These are phyloP conservation scores for Talaromyces sp. DNA, from an alignment of 2,329 filamentous ascomycete genomes.

Conservation along the genomic window DNA sequence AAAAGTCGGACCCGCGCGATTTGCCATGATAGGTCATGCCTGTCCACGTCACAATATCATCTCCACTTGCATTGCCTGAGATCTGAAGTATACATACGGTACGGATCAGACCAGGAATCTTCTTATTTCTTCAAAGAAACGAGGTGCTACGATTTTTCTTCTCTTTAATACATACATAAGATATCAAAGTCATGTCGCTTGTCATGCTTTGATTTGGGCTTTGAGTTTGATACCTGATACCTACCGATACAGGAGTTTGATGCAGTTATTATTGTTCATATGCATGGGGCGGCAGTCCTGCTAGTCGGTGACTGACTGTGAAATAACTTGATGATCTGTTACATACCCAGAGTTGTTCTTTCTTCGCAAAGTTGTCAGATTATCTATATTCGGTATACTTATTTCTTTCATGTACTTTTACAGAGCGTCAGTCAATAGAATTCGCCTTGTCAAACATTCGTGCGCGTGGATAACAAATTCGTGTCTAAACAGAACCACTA, in stretches of 20 bases:
- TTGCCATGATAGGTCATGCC: not conserved
- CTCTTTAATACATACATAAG: not conserved
- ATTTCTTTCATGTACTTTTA: slow-evolving; percentile 1
- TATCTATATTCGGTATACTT: not conserved
- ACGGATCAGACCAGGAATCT: not conserved
- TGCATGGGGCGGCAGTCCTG: slow-evolving; percentile 16
- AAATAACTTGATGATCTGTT: not conserved
- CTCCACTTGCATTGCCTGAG: not conserved
- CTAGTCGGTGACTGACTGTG: slow-evolving; percentile 9
- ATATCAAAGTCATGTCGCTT: slow-evolving; percentile 1
- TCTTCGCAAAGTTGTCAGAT: not conserved
- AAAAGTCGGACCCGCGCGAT: not conserved
- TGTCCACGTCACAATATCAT: not conserved
- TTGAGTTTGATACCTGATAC: slow-evolving; percentile 1
- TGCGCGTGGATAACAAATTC: too few relatives aligned
- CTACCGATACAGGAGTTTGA: not conserved
- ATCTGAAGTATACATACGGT: not conserved
- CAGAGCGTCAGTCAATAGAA: not conserved
- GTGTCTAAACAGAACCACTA: not conserved
- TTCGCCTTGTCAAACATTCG: not conserved
- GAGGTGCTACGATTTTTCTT: slow-evolving; percentile 3
- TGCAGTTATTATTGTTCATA: slow-evolving; percentile 7
- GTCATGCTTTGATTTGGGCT: not conserved
- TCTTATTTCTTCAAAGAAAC: not conserved
- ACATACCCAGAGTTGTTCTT: not conserved